A percentile compares a stretch with the other conserved stretches of the same genome.
These are phyloP conservation scores for Eutrema salsugineum DNA, from an alignment of 441 rosid species.

Conservation along the genomic window DNA sequence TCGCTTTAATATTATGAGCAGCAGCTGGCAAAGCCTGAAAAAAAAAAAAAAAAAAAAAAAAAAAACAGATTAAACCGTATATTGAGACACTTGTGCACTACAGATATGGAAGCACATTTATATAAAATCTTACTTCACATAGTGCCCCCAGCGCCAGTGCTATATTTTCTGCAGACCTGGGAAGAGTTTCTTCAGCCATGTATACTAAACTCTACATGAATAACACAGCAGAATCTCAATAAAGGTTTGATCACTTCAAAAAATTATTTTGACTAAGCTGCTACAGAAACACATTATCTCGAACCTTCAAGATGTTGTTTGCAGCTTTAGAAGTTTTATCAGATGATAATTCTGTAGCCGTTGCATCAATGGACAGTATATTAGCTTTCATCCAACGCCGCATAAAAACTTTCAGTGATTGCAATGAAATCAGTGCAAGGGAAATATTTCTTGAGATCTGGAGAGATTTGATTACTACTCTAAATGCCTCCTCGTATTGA, in stretches of 20 bases:
- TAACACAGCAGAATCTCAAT: not conserved
- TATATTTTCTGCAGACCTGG: conserved; percentile 86
- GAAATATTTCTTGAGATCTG: conserved; percentile 79
- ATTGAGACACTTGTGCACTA: not conserved
- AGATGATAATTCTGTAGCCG: conserved; percentile 34
- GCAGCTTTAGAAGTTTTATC: conserved; percentile 84
- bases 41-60: conserved; percentile 24
- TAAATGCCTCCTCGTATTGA: conserved; percentile 57
- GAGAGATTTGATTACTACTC: conserved; percentile 73
- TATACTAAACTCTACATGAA: conserved; percentile 53
- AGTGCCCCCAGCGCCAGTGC: conserved; percentile 87
- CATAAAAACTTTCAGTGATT: conserved; percentile 93
- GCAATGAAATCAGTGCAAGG: conserved; percentile 79
- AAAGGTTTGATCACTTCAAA: not conserved
- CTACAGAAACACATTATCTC: conserved; percentile 1
- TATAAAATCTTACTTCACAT: conserved; percentile 53
- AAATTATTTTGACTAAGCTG: not conserved
- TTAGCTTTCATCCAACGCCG: conserved; percentile 73
- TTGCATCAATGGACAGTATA: conserved; percentile 46
- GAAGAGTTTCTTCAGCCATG: conserved; percentile 76
- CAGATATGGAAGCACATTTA: conserved; percentile 19
- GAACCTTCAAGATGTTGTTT: conserved; percentile 82
- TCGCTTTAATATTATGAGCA: conserved; percentile 64
- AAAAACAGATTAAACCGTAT: conserved; percentile 6
- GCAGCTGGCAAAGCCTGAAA: conserved; percentile 86